Conservation (phyloP, 2,329 filamentous ascomycete genomes). For the Bipolaris victoriae region DNA sequence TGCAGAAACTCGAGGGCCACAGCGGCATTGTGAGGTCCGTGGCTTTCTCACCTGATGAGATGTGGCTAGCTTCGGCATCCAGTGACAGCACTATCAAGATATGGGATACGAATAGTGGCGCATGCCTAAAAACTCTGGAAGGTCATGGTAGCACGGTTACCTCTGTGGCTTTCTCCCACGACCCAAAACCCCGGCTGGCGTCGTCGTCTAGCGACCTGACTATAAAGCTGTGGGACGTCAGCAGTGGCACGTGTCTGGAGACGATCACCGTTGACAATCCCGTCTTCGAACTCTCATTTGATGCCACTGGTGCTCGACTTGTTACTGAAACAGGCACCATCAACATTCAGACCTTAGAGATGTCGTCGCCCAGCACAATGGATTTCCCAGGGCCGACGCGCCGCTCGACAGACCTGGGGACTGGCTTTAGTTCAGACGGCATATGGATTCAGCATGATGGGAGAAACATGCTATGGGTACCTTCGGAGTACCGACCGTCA, state of each 20-base stretch:
- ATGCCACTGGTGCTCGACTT: background rate
- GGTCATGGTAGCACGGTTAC: conserved; percentile 11
- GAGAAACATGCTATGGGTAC: conserved; percentile 28
- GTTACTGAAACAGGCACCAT: conserved; percentile 27
- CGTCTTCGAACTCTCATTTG: background rate
- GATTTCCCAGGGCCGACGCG: conserved; percentile 10
- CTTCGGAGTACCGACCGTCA: conserved; percentile 30
- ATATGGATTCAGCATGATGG: conserved; percentile 27
- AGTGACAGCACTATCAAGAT: background rate
- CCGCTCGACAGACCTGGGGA: conserved; percentile 14
- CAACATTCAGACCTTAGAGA: conserved; percentile 9
- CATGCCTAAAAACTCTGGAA: conserved; percentile 15
- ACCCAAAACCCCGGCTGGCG: conserved; percentile 6
- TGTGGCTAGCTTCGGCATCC: background rate
- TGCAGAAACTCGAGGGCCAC: conserved; percentile 9
- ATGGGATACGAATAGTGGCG: background rate
- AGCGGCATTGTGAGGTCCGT: background rate
- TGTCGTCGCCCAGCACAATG: background rate
- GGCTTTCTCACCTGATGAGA: background rate
- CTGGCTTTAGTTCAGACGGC: conserved; percentile 20
- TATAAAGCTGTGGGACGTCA: conserved; percentile 30
- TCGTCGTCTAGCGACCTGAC: background rate
- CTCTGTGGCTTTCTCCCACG: conserved; percentile 8
- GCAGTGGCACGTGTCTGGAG: conserved; percentile 11
- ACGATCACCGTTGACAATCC: background rate